Evolutionary conservation across 2,329 filamentous ascomycete species (phyloP).

Genomic region (Bipolaris bicolor): DNA sequence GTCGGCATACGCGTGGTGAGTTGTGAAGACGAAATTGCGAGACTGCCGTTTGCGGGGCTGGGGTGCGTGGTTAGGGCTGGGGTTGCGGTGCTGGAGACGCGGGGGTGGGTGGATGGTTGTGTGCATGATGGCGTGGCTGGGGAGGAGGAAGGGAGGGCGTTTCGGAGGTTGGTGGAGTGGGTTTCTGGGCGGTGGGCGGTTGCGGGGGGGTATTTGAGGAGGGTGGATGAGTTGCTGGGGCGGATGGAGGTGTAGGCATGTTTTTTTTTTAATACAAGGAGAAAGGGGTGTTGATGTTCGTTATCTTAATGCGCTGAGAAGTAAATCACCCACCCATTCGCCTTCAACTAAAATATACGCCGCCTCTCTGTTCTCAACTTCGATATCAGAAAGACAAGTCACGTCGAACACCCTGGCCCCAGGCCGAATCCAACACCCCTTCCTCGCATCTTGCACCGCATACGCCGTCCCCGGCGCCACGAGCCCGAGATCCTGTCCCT

Average conservation of each 20-base stretch:
- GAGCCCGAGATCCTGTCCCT: too few species aligned
- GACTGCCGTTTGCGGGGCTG: constrained; percentile 20
- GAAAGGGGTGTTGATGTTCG: too few species aligned
- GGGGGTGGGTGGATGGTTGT: background rate
- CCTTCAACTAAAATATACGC: background rate
- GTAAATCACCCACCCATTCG: background rate
- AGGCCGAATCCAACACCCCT: too few species aligned
- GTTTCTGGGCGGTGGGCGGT: background rate
- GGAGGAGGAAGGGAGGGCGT: background rate
- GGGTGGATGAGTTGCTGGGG: background rate
- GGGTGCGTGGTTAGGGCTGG: constrained; percentile 22
- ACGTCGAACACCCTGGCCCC: too few species aligned
- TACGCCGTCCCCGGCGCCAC: too few species aligned
- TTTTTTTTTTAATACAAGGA: too few species aligned
- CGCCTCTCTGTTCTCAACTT: too few species aligned
- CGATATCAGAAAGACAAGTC: too few species aligned
- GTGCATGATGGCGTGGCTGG: background rate
- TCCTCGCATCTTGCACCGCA: too few species aligned
- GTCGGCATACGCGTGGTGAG: constrained; percentile 11
- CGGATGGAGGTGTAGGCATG: background rate
- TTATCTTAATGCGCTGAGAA: background rate
- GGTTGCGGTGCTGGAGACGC: constrained; percentile 20
- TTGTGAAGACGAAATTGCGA: constrained; percentile 7
- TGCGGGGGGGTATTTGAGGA: background rate
- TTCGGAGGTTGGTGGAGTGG: background rate